Evolutionary conservation across 805 yeast genomes (phyloP).

Genomic region (Jamesozyma lodderae): DNA sequence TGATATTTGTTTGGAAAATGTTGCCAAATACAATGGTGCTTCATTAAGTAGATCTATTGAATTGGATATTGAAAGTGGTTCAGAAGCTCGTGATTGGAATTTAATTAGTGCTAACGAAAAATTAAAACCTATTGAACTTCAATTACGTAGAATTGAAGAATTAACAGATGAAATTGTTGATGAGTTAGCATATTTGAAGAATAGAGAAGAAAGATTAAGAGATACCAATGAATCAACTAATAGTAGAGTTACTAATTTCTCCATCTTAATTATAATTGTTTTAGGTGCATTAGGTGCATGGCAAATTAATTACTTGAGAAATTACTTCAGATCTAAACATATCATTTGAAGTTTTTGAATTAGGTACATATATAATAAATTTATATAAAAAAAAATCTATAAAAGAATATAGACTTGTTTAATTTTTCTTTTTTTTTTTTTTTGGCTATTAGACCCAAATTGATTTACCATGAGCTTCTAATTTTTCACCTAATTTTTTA

Average conservation of each 20-base stretch:
- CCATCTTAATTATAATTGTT: conserved; percentile 56
- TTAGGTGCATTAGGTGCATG: conserved; percentile 77
- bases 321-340: conserved; percentile 82
- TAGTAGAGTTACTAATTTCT: conserved; percentile 82
- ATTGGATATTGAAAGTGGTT: conserved; percentile 88
- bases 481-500: conserved; percentile 49
- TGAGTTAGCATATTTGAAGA: conserved; percentile 75
- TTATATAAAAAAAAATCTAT: conserved; percentile 2
- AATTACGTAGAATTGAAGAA: conserved; percentile 79
- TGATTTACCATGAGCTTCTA: conserved; percentile 52
- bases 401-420: not conserved
- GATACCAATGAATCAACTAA: conserved; percentile 96
- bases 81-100: conserved; percentile 97
- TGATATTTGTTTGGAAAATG: conserved; percentile 85
- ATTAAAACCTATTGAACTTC: conserved; percentile 86
- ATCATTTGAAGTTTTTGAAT: conserved; percentile 34
- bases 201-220: conserved; percentile 86
- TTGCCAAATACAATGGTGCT: conserved; percentile 26
- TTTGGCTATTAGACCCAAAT: conserved; percentile 45
- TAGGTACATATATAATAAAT: not conserved
- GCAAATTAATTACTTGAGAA: conserved; percentile 88
- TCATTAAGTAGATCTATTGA: conserved; percentile 63
- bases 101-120: conserved; percentile 87
- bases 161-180: conserved; percentile 69
- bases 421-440: not conserved